Conservation (phyloP, 2,329 filamentous ascomycete species). For the Colletotrichum brevisporum region DNA sequence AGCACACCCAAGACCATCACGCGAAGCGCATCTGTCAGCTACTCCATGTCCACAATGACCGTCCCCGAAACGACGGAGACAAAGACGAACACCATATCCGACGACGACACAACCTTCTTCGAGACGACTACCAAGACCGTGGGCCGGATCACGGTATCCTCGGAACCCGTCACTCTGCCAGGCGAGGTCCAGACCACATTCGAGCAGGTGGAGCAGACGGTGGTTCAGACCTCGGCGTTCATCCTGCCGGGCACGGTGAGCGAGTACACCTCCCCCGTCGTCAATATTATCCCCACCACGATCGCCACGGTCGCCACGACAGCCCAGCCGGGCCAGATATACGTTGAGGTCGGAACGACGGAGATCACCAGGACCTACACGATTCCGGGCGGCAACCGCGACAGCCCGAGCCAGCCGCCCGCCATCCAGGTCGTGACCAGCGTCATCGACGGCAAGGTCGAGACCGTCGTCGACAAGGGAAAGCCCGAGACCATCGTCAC, state of each 20-base stretch:
- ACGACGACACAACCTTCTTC: conserved; percentile 6
- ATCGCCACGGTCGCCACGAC: conserved; percentile 6
- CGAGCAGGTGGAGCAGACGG: conserved; percentile 7
- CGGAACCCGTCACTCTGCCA: background rate
- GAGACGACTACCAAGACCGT: conserved; percentile 16
- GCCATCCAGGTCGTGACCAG: conserved; percentile 44
- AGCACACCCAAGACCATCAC: conserved; percentile 2
- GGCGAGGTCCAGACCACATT: conserved; percentile 7
- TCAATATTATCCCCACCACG: conserved; percentile 19
- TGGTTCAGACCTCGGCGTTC: conserved; percentile 10
- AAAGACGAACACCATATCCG: background rate
- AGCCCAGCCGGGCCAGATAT: conserved; percentile 11
- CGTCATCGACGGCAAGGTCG: conserved; percentile 41
- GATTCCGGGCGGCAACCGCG: conserved; percentile 13
- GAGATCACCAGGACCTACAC: conserved; percentile 44
- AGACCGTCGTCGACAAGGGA: conserved; percentile 37
- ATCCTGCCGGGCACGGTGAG: conserved; percentile 2
- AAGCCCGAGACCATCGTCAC: conserved; percentile 36
- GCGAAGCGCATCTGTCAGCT: background rate
- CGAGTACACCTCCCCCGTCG: conserved; percentile 19
- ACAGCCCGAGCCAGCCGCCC: conserved; percentile 26
- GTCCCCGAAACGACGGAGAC: conserved; percentile 4
- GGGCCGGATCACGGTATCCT: background rate
- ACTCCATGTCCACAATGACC: conserved; percentile 6
- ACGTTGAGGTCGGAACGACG: conserved; percentile 41